Evolutionary conservation across 305 asterid genomes (phyloP).

Genomic region (Stenogyne calaminthoides): DNA sequence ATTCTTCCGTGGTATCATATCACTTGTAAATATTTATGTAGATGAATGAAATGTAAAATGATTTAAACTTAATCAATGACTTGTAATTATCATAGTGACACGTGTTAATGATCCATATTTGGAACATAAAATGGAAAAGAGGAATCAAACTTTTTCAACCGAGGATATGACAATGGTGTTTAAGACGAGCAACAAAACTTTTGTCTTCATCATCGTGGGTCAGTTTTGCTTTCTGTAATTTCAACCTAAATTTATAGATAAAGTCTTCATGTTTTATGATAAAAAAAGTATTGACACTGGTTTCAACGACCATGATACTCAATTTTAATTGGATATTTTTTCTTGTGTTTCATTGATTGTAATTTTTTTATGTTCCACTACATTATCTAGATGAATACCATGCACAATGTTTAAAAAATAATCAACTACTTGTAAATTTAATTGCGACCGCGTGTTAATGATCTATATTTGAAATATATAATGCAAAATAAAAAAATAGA

Average conservation of each 20-base stretch:
- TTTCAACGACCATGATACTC: no score
- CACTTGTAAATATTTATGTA: not conserved
- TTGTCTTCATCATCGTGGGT: not conserved
- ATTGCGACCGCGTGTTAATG: not conserved
- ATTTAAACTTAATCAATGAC: not conserved
- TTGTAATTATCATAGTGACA: not conserved
- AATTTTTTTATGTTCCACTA: no score
- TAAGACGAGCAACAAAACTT: not conserved
- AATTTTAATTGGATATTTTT: no score
- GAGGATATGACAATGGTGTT: not conserved
- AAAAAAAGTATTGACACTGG: no score
- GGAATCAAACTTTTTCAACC: not conserved
- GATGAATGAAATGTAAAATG: not conserved
- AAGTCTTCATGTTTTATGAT: not conserved
- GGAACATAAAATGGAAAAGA: not conserved
- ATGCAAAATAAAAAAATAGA: not conserved
- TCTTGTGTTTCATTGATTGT: no score
- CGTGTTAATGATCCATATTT: not conserved
- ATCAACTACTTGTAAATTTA: not conserved
- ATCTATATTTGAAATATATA: not conserved
- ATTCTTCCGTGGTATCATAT: not conserved
- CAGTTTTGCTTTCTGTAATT: not conserved
- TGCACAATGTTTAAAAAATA: not conserved
- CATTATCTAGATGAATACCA: not conserved
- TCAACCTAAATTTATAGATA: not conserved